Evolutionary conservation across 345 rosid genomes (phyloP).

Genomic region (Draba incana): DNA sequence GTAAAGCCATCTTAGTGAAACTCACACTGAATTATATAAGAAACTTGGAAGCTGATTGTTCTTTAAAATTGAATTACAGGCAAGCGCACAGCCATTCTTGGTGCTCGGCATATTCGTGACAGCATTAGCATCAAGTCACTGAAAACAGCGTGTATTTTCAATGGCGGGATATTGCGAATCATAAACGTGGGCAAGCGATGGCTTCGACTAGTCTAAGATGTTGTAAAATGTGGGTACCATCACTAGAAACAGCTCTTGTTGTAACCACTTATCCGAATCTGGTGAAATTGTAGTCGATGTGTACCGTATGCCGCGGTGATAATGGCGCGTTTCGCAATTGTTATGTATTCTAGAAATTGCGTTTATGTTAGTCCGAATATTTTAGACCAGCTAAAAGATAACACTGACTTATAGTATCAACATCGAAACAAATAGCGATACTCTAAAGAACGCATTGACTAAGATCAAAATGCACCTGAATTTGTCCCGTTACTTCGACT

Average conservation of each 20-base stretch:
- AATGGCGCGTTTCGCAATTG: no score
- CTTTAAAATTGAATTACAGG: conserved; percentile 50
- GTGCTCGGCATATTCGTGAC: conserved; percentile 92
- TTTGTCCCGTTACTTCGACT: no score
- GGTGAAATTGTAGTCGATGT: background rate
- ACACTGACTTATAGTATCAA: no score
- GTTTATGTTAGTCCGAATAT: background rate
- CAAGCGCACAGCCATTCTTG: conserved; percentile 94
- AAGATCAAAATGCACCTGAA: no score
- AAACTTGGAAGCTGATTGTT: background rate
- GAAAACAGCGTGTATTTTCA: conserved; percentile 10
- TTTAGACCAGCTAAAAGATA: background rate
- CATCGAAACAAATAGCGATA: no score
- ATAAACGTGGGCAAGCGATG: background rate
- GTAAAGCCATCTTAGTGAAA: conserved; percentile 40
- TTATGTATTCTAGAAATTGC: background rate
- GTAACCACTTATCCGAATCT: background rate
- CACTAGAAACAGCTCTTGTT: conserved; percentile 19
- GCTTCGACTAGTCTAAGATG: conserved; percentile 1
- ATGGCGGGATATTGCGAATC: background rate
- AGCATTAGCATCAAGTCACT: conserved; percentile 90
- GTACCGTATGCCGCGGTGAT: background rate
- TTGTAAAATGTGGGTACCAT: conserved; percentile 26
- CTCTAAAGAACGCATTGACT: no score
- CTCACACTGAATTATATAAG: background rate